Evolutionary conservation across 2,329 filamentous ascomycete genomes (phyloP).

Genomic region (Ceratocystis eucalypticola): DNA sequence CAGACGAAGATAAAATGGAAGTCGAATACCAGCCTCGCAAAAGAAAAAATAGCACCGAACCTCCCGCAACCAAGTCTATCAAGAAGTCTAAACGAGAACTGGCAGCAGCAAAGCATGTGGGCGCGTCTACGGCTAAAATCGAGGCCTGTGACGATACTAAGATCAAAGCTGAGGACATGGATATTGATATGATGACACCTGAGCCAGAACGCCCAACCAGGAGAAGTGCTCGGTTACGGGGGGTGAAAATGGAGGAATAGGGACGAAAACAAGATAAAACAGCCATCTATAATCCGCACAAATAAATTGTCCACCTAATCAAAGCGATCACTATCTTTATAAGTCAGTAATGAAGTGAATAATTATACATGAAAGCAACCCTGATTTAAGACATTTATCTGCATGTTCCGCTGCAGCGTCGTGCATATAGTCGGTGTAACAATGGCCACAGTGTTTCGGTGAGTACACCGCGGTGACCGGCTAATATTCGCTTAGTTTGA

Average conservation of each 20-base stretch:
- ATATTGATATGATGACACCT: conserved; percentile 14
- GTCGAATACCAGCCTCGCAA: conserved; percentile 23
- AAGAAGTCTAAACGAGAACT: conserved; percentile 8
- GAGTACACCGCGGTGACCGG: neutral
- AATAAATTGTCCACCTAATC: too few species aligned
- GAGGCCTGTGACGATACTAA: conserved; percentile 11
- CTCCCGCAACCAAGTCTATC: neutral
- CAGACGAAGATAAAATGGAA: conserved; percentile 22
- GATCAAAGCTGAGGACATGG: conserved; percentile 16
- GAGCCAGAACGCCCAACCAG: conserved; percentile 16
- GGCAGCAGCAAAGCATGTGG: conserved; percentile 1
- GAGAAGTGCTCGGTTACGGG: conserved; percentile 15
- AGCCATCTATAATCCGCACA: too few species aligned
- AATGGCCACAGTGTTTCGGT: neutral
- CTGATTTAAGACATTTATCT: neutral
- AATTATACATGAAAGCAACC: too few species aligned
- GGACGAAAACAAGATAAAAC: neutral
- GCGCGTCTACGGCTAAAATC: conserved; percentile 6
- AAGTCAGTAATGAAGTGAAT: too few species aligned
- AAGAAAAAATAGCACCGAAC: conserved; percentile 12
- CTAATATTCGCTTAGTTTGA: conserved; percentile 3
- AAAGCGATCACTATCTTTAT: too few species aligned
- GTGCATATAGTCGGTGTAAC: neutral
- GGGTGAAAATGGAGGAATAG: conserved; percentile 13
- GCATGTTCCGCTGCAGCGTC: too few species aligned